These are phyloP conservation scores for Pleurozium schreberi DNA, from an alignment of 225 moss, liverwort and hornwort genomes.

Conservation along the genomic window DNA sequence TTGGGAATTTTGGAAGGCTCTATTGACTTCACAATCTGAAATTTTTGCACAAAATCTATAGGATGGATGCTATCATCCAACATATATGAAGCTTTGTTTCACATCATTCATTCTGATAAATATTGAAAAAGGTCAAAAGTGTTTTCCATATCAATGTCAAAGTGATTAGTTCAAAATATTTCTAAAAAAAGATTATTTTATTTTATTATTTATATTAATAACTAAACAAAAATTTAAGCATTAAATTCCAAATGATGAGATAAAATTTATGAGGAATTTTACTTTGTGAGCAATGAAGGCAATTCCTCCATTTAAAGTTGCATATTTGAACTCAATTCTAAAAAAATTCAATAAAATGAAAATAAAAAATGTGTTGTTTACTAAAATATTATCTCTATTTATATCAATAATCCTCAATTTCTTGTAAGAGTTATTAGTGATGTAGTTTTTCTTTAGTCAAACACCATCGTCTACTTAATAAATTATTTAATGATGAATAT, in stretches of 20 bases:
- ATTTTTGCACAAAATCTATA: neutral
- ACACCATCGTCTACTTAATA: fast-evolving
- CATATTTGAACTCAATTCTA: neutral
- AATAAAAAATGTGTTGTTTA: fast-evolving
- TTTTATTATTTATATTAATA: neutral
- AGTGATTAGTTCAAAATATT: fast-evolving
- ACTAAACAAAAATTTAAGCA: no score
- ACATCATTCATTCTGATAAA: neutral
- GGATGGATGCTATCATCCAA: neutral
- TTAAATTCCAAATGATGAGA: neutral
- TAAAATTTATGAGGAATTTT: neutral
- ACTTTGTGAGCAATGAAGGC: neutral
- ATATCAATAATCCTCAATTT: neutral
- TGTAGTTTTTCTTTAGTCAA: neutral
- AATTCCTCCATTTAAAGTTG: fast-evolving
- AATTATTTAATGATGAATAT: no score
- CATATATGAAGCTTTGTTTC: no score
- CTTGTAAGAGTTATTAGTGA: neutral
- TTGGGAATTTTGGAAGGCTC: fast-evolving
- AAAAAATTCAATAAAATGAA: neutral
- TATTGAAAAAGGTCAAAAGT: neutral
- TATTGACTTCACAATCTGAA: neutral
- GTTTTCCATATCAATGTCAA: neutral
- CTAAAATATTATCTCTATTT: fast-evolving
- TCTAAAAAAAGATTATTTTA: fast-evolving